These are phyloP conservation scores for Oleoguttula mirabilis DNA, from an alignment of 495 filamentous ascomycete species.

Conservation along the genomic window DNA sequence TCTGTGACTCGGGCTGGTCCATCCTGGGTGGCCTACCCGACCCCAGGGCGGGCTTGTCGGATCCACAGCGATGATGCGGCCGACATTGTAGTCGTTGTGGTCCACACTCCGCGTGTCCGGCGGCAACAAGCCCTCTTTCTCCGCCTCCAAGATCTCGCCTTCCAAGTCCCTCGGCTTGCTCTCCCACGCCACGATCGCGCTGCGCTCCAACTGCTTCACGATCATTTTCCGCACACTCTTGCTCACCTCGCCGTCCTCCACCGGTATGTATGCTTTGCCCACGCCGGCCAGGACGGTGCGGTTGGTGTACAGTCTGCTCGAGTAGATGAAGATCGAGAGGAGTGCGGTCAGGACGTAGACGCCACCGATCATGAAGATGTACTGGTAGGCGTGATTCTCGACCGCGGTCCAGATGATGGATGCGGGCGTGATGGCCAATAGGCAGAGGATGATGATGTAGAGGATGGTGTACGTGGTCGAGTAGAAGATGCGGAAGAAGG, in stretches of 20 bases:
- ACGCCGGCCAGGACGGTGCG: slow-evolving; percentile 66
- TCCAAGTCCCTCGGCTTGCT: slow-evolving; percentile 50
- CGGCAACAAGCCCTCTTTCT: slow-evolving; percentile 4
- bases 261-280: slow-evolving; percentile 69
- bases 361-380: slow-evolving; percentile 74
- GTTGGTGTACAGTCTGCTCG: slow-evolving; percentile 77
- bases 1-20: slow-evolving; percentile 56
- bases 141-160: slow-evolving; percentile 19
- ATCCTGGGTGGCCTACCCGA: slow-evolving; percentile 70
- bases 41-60: slow-evolving; percentile 56
- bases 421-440: slow-evolving; percentile 70
- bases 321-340: slow-evolving; percentile 64
- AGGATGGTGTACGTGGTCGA: slow-evolving; percentile 66
- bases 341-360: slow-evolving; percentile 64
- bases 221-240: slow-evolving; percentile 65
- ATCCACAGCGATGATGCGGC: slow-evolving; percentile 28
- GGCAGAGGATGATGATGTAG: slow-evolving; percentile 54
- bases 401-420: slow-evolving; percentile 63
- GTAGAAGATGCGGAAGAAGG: slow-evolving; percentile 69
- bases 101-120: slow-evolving; percentile 1
- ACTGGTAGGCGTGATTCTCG: slow-evolving; percentile 34
- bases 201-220: slow-evolving; percentile 53
- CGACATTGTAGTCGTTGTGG: slow-evolving; percentile 11
- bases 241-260: slow-evolving; percentile 66
- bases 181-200: slow-evolving; percentile 71